A percentile compares a stretch with the other conserved stretches of the same genome.
phyloP scores from a whole-genome alignment of 805 yeast genomes.

The Yamadazyma nakazawae region DNA sequence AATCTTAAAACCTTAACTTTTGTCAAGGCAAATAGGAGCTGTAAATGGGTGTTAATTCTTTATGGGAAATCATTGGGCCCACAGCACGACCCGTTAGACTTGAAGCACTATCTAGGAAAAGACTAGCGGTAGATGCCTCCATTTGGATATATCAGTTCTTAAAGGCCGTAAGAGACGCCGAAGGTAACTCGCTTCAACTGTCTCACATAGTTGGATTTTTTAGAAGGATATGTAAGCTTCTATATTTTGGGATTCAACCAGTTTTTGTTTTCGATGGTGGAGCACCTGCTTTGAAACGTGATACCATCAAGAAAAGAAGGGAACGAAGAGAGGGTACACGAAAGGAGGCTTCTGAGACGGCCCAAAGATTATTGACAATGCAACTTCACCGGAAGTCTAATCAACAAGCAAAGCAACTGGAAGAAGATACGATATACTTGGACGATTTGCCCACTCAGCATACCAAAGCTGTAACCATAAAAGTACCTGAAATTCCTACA shows the following conservation, averaged over 20 bases:
- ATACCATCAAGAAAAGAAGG: conserved; percentile 70
- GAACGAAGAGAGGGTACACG: conserved; percentile 72
- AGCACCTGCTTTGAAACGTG: conserved; percentile 77
- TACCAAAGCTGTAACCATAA: not conserved
- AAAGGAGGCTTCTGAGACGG: conserved; percentile 69
- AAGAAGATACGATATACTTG: conserved; percentile 8
- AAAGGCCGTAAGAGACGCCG: conserved; percentile 86
- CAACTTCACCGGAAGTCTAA: conserved; percentile 52
- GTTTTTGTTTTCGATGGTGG: conserved; percentile 96
- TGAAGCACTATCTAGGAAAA: conserved; percentile 75
- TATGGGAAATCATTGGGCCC: conserved; percentile 91
- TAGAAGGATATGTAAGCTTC: conserved; percentile 83
- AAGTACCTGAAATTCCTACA: not conserved
- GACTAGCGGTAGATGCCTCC: conserved; percentile 94
- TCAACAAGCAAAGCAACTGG: conserved; percentile 36
- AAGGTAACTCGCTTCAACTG: conserved; percentile 71
- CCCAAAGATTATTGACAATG: conserved; percentile 73
- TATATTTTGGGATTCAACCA: conserved; percentile 84
- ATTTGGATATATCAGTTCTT: conserved; percentile 97
- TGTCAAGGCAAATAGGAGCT: not conserved
- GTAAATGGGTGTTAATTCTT: conserved; percentile 89
- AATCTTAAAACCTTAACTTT: no score
- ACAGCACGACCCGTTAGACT: conserved; percentile 86
- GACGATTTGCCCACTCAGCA: conserved; percentile 18
- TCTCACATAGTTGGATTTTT: conserved; percentile 96